Conservation (phyloP, 2,329 filamentous ascomycete genomes). For the Pseudocercospora musae region DNA sequence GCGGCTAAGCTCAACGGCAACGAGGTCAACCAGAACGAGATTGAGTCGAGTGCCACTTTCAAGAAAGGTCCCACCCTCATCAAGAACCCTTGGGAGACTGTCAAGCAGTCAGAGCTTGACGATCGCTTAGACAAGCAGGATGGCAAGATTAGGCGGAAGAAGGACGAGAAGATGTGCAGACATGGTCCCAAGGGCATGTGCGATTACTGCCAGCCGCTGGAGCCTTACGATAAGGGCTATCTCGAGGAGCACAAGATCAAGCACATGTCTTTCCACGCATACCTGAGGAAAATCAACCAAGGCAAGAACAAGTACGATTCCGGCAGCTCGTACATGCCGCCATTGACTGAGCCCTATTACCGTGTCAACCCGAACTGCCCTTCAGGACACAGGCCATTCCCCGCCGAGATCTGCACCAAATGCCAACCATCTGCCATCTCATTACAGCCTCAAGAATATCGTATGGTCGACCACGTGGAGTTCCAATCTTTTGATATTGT, state of each 20-base stretch:
- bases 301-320: slow-evolving; percentile 95
- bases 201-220: slow-evolving; percentile 95
- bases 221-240: slow-evolving; percentile 87
- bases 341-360: slow-evolving; percentile 87
- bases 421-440: slow-evolving; percentile 97
- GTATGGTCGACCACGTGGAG: slow-evolving; percentile 98
- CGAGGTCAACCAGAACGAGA: slow-evolving; percentile 66
- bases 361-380: slow-evolving; percentile 86
- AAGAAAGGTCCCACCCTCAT: slow-evolving; percentile 59
- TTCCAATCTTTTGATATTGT: slow-evolving; percentile 83
- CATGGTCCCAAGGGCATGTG: slow-evolving; percentile 98
- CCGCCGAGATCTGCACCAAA: slow-evolving; percentile 95
- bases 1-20: slow-evolving; percentile 71
- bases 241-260: slow-evolving; percentile 97
- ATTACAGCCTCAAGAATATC: slow-evolving; percentile 85
- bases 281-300: slow-evolving; percentile 91
- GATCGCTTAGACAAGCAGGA: slow-evolving; percentile 80
- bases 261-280: slow-evolving; percentile 91
- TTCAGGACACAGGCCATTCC: slow-evolving; percentile 88
- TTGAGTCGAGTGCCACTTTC: slow-evolving; percentile 59
- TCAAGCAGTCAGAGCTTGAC: slow-evolving; percentile 83
- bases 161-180: slow-evolving; percentile 82
- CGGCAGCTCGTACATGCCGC: slow-evolving; percentile 92
- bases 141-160: slow-evolving; percentile 78
- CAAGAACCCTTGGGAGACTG: slow-evolving; percentile 89